Evolutionary conservation across 2,329 filamentous ascomycete genomes (phyloP).

Genomic region (Fusarium siculi): DNA sequence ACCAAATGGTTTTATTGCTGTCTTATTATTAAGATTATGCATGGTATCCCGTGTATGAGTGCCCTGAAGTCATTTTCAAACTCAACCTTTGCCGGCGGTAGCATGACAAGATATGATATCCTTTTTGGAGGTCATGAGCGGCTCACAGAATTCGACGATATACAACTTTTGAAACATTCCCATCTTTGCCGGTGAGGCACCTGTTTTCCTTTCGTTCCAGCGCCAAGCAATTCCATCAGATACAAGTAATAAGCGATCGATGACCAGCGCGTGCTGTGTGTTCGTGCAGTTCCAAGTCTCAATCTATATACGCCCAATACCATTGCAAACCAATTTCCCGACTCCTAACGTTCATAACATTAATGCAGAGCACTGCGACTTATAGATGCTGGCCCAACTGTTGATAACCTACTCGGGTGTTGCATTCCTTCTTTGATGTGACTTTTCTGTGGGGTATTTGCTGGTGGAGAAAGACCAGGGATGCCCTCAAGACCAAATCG

Average conservation of each 20-base stretch:
- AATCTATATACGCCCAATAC: slow-evolving; percentile 39
- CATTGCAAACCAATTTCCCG: slow-evolving; percentile 32
- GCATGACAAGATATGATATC: not conserved
- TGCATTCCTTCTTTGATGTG: slow-evolving; percentile 29
- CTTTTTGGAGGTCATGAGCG: slow-evolving; percentile 15
- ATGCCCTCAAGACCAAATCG: slow-evolving; percentile 44
- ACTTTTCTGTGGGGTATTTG: slow-evolving; percentile 22
- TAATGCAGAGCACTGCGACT: slow-evolving; percentile 20
- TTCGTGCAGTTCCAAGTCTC: slow-evolving; percentile 18
- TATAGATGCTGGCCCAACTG: not conserved
- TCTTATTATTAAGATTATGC: not conserved
- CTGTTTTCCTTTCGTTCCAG: slow-evolving; percentile 32
- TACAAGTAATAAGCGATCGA: slow-evolving; percentile 17
- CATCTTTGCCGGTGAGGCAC: slow-evolving; percentile 34
- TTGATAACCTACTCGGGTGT: slow-evolving; percentile 16
- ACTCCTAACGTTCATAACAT: slow-evolving; percentile 38
- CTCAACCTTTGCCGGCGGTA: not conserved
- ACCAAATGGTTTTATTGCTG: not conserved
- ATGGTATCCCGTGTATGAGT: not conserved
- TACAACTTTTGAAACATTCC: slow-evolving; percentile 23
- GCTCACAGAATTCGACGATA: slow-evolving; percentile 10
- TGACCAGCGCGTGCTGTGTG: slow-evolving; percentile 36
- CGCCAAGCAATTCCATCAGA: slow-evolving; percentile 19
- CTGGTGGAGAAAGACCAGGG: slow-evolving; percentile 40
- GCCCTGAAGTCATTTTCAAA: not conserved